Base-by-base conservation (phyloP, 2,329 filamentous ascomycete genomes). In the Trichoderma aggressivum region DNA sequence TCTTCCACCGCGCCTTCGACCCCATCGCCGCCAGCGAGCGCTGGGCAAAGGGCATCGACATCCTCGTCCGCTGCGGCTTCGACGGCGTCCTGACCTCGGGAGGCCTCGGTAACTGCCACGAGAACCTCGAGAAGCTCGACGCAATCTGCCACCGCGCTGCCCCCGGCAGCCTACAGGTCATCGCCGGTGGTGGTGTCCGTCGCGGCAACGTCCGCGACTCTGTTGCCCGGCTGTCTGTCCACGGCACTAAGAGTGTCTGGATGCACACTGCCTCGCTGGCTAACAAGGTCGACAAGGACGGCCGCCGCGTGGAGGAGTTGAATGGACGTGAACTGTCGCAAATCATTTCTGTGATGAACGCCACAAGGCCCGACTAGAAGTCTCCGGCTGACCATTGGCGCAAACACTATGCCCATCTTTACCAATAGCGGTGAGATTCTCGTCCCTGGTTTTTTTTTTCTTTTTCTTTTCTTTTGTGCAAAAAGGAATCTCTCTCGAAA, bases 1-100 rank as follows among this genome's bases (percentile, higher is more conserved):
- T 87, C n/a, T 86, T 89, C 73, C 87, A 88, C 77, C 84, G 87
- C 18, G 87, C 87, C 2, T 87, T 88, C 71, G 87, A 89, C 75
- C 79, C 82, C 21, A 78, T 88, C 12, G 74, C 86, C 3, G 77
- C 72, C 6, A 64, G 71, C 11, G 60, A 74, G 39, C 71, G 74
- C 10, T 73, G 75, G 59, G 63, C 70, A 10, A 74, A 74, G 0
- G 74, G 70, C 36, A 64, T 88, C 32, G 74, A 78, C 5, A 75
- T 77, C 7, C 75, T 88, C 14, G 74, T 75, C 0, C 62, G 16
- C 4, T 83, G 84, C 63, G 86, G 86, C 11, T 88, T 89, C 73
- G 77, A 80, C 2, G 86, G 81, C 12, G 75, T 89, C 16, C 78
- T 89, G 71, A 89, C 87, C 1, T 85, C 86, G 0, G 87, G 87